Conservation (phyloP, 2,329 filamentous ascomycete species). For the Aspergillus japonicus region DNA sequence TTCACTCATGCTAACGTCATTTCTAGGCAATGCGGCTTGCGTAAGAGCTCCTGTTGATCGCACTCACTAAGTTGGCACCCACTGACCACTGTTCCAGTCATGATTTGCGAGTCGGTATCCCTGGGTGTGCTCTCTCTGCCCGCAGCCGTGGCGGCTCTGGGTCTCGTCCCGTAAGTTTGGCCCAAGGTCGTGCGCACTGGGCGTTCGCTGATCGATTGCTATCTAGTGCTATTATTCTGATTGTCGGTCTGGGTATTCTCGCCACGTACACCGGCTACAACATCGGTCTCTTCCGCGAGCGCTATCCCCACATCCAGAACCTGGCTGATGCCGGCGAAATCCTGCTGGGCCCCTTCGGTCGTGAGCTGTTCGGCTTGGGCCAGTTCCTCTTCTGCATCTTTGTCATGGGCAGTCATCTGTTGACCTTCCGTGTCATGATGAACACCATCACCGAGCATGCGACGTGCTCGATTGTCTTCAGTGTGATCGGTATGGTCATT, state of each 20-base stretch:
- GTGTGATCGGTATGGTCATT: constrained; percentile 57
- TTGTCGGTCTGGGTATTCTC: constrained; percentile 54
- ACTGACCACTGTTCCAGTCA: constrained; percentile 34
- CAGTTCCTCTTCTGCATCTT: constrained; percentile 66
- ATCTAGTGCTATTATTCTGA: constrained; percentile 51
- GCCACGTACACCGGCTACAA: constrained; percentile 60
- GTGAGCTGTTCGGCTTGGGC: constrained; percentile 62
- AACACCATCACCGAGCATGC: constrained; percentile 62
- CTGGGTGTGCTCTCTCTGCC: constrained; percentile 57
- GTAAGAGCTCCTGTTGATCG: constrained; percentile 20
- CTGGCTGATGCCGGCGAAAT: constrained; percentile 67
- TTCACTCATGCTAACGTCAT: constrained; percentile 37
- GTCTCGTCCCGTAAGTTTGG: constrained; percentile 48
- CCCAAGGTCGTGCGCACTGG: background rate
- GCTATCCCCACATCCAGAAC: constrained; percentile 59
- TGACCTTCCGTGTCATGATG: constrained; percentile 68
- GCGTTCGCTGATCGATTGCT: background rate
- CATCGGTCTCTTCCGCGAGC: constrained; percentile 57
- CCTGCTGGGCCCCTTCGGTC: constrained; percentile 59
- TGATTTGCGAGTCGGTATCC: constrained; percentile 58
- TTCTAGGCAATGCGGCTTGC: constrained; percentile 37
- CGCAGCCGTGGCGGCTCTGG: constrained; percentile 50
- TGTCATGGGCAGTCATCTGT: constrained; percentile 67
- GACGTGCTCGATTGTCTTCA: constrained; percentile 63
- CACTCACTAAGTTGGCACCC: background rate